Evolutionary conservation across 495 filamentous ascomycete species (phyloP).

Genomic region (Aspergillus taichungensis): DNA sequence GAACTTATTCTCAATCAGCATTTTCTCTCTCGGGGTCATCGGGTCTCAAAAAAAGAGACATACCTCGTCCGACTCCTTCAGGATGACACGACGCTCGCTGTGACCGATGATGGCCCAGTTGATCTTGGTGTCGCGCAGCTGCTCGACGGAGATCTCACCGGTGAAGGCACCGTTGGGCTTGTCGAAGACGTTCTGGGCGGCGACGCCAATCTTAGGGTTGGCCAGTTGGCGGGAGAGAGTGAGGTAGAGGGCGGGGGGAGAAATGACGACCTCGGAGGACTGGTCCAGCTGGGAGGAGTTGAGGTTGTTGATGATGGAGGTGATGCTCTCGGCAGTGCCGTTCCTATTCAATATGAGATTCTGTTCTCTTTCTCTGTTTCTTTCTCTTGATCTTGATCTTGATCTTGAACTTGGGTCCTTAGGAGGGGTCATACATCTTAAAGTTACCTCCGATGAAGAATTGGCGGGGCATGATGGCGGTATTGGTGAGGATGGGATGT

Average conservation of each 20-base stretch:
- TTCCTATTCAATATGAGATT: conserved; percentile 51
- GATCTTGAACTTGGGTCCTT: background rate
- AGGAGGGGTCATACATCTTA: conserved; percentile 66
- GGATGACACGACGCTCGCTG: conserved; percentile 80
- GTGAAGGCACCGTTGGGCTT: conserved; percentile 96
- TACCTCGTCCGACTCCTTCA: conserved; percentile 72
- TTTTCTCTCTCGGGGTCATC: too few relatives aligned
- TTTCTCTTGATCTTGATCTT: too few relatives aligned
- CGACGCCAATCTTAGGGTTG: conserved; percentile 61
- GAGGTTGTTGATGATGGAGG: conserved; percentile 76
- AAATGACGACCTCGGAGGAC: conserved; percentile 74
- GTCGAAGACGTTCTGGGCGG: conserved; percentile 93
- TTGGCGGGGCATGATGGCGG: conserved; percentile 71
- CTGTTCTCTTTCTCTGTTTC: too few relatives aligned
- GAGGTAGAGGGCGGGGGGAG: conserved; percentile 86
- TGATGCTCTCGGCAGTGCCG: conserved; percentile 78
- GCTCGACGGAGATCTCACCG: conserved; percentile 85
- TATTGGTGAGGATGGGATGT: conserved; percentile 1
- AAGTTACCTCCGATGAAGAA: conserved; percentile 99
- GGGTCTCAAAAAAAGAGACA: conserved; percentile 12
- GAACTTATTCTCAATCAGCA: conserved; percentile 46
- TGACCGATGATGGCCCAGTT: conserved; percentile 88
- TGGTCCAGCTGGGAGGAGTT: conserved; percentile 58
- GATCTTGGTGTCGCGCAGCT: conserved; percentile 80
- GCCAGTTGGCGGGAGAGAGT: conserved; percentile 70